These are phyloP conservation scores for Dryadomyces quercus-mongolicae DNA, from an alignment of 2,329 filamentous ascomycete species.

Conservation along the genomic window DNA sequence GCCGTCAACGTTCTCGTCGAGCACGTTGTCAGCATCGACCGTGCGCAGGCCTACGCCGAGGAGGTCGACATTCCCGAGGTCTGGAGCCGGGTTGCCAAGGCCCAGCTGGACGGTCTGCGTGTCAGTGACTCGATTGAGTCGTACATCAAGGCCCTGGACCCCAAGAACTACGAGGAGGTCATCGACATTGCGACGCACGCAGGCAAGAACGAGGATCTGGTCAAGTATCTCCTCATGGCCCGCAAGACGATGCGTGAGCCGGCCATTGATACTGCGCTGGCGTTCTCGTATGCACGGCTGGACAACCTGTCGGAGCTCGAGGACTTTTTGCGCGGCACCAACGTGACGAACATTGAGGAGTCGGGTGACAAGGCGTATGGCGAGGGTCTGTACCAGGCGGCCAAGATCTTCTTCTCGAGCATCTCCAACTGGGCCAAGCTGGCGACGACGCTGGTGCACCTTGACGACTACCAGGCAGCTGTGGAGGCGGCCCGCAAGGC, in stretches of 20 bases:
- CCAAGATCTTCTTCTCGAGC: constrained; percentile 97
- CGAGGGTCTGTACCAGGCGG: constrained; percentile 87
- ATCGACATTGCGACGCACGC: constrained; percentile 93
- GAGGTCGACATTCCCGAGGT: constrained; percentile 89
- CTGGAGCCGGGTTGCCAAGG: constrained; percentile 97
- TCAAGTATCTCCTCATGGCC: constrained; percentile 95
- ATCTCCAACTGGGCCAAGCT: constrained; percentile 99
- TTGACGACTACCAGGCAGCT: constrained; percentile 92
- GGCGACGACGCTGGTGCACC: constrained; percentile 91
- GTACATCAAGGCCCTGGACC: constrained; percentile 89
- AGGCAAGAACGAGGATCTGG: constrained; percentile 93
- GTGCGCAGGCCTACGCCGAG: constrained; percentile 90
- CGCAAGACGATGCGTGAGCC: constrained; percentile 93
- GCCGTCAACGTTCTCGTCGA: constrained; percentile 90
- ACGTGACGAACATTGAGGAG: constrained; percentile 91
- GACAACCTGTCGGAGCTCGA: constrained; percentile 89
- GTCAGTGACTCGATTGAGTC: constrained; percentile 89
- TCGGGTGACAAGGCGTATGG: constrained; percentile 97
- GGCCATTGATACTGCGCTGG: constrained; percentile 82
- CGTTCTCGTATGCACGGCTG: constrained; percentile 85
- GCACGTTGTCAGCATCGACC: constrained; percentile 94
- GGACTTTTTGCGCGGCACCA: constrained; percentile 86
- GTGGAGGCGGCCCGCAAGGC: constrained; percentile 97
- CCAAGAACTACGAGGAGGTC: constrained; percentile 87
- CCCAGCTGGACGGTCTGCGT: constrained; percentile 89